phyloP scores from a whole-genome alignment of 2,329 filamentous ascomycete genomes.

The Leptographium lundbergii region DNA sequence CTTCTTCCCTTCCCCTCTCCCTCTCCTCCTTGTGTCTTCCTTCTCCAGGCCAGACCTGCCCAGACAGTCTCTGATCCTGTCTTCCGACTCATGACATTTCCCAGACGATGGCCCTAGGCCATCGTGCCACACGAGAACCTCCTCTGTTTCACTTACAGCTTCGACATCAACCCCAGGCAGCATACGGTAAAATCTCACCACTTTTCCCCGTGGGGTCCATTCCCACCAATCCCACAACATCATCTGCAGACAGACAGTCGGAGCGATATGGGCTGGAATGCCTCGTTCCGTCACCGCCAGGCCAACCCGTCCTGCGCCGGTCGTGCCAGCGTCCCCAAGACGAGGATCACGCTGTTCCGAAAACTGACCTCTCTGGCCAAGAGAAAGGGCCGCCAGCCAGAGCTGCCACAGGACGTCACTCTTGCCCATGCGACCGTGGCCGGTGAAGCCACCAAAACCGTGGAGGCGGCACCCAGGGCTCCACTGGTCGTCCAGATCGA shows the following conservation, averaged over 20 bases:
- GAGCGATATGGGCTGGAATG: slow-evolving; percentile 1
- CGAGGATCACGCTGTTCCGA: background rate
- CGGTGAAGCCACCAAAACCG: background rate
- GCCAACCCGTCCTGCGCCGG: background rate
- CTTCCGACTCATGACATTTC: background rate
- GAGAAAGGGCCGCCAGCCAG: background rate
- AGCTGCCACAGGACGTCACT: background rate
- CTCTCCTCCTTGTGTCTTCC: background rate
- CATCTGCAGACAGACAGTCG: background rate
- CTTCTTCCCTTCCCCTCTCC: background rate
- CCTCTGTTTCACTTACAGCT: background rate
- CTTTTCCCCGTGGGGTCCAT: background rate
- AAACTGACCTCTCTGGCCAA: background rate
- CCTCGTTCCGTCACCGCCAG: background rate
- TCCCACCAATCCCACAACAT: background rate
- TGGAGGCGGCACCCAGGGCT: background rate
- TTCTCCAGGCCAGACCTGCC: too few relatives aligned
- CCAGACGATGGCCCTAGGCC: slow-evolving; percentile 1
- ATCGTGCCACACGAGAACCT: background rate
- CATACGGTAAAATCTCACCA: background rate
- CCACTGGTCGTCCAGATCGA: slow-evolving; percentile 10
- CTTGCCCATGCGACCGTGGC: background rate
- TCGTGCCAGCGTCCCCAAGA: background rate
- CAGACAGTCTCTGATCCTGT: background rate
- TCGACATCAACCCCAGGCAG: background rate